phyloP scores from a whole-genome alignment of 148 eudicot genomes.

The Chenopodium quinoa region DNA sequence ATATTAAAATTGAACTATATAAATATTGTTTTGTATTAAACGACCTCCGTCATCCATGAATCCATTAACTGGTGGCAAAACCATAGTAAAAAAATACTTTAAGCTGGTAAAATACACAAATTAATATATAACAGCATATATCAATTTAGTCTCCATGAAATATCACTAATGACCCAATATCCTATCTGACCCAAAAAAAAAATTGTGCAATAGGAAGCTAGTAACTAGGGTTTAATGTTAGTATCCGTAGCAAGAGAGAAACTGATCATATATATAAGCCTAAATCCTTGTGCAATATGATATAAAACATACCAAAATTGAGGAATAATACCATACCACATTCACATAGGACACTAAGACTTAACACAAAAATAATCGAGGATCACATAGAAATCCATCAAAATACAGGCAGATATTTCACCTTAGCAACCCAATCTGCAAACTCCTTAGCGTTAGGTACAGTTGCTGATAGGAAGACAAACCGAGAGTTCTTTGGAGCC shows the following conservation, averaged over 20 bases:
- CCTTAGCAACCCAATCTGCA: conserved; percentile 99
- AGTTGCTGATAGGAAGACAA: conserved; percentile 95
- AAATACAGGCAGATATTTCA: conserved; percentile 24
- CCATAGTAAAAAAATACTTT: too few species aligned
- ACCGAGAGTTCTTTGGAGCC: conserved; percentile 97
- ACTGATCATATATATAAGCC: background rate
- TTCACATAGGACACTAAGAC: too few species aligned
- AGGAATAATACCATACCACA: background rate
- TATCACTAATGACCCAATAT: too few species aligned
- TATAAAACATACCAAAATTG: background rate
- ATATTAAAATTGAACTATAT: too few species aligned
- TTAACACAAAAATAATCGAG: background rate
- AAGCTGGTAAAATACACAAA: too few species aligned
- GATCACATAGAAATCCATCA: background rate
- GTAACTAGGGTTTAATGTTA: too few species aligned
- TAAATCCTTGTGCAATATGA: background rate
- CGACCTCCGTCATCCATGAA: too few species aligned
- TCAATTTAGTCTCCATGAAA: too few species aligned
- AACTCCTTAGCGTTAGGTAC: conserved; percentile 99
- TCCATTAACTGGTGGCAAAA: too few species aligned
- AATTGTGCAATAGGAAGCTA: too few species aligned
- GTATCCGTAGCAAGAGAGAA: background rate
- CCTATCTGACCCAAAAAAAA: too few species aligned
- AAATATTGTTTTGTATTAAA: too few species aligned
- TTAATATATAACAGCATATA: background rate